Conservation (phyloP, 2,329 filamentous ascomycete genomes). For the Bipolaris bicolor region DNA sequence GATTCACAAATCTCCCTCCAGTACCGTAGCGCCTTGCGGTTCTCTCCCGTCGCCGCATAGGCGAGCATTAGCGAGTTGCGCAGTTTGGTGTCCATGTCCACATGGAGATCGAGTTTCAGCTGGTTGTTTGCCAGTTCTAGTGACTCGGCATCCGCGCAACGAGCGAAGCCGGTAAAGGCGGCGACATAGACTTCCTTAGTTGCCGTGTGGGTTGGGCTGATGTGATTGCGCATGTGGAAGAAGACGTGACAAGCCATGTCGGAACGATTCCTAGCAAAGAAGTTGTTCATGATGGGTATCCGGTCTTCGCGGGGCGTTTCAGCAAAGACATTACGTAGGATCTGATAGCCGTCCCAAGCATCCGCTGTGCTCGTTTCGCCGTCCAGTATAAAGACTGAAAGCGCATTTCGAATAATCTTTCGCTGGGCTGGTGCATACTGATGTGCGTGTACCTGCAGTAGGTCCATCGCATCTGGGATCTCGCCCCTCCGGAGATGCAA, state of each 20-base stretch:
- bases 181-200: slow-evolving; percentile 75
- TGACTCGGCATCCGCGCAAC: slow-evolving; percentile 64
- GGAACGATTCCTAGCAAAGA: slow-evolving; percentile 76
- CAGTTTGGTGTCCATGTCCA: slow-evolving; percentile 76
- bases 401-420: slow-evolving; percentile 66
- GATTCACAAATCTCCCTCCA: slow-evolving; percentile 86
- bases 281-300: slow-evolving; percentile 76
- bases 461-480: slow-evolving; percentile 77
- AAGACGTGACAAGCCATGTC: slow-evolving; percentile 90
- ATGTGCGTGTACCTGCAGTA: slow-evolving; percentile 76
- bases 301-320: slow-evolving; percentile 70
- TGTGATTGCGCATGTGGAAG: slow-evolving; percentile 88
- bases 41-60: slow-evolving; percentile 72
- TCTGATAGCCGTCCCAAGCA: slow-evolving; percentile 65
- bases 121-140: slow-evolving; percentile 86
- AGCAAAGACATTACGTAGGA: slow-evolving; percentile 64
- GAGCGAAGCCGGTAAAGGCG: slow-evolving; percentile 77
- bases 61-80: slow-evolving; percentile 88
- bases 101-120: slow-evolving; percentile 86
- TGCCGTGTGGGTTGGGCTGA: slow-evolving; percentile 67
- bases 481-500: slow-evolving; percentile 79
- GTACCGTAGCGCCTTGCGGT: slow-evolving; percentile 72
- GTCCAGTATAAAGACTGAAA: slow-evolving; percentile 73
- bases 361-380: slow-evolving; percentile 68
- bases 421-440: slow-evolving; percentile 75